A percentile compares a stretch with the other conserved stretches of the same genome.
Conservation (phyloP, 306 rosid species). For the Purshia tridentata region DNA sequence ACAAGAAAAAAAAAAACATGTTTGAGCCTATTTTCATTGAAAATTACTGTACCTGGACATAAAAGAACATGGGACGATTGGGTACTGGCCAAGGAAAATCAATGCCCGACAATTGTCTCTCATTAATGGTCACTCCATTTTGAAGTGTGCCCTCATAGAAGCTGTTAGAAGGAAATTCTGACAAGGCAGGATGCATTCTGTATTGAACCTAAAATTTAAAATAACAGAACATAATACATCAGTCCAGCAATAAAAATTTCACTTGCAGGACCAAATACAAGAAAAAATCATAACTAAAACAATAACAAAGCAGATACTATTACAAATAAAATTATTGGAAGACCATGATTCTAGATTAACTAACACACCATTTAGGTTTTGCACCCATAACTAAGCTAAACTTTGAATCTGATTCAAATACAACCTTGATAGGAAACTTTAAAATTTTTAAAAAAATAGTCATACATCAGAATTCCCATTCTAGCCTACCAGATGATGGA, state of each 20-base stretch:
- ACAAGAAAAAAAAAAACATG: background rate
- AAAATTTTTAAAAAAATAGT: too few species aligned
- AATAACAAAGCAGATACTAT: background rate
- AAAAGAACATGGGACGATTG: constrained; percentile 97
- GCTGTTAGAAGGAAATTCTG: constrained; percentile 98
- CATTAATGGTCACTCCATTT: constrained; percentile 96
- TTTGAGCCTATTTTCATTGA: background rate
- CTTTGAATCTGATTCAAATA: background rate
- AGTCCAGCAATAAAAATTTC: background rate
- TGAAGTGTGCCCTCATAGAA: constrained; percentile 97
- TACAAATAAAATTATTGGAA: background rate
- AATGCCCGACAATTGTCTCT: constrained; percentile 90
- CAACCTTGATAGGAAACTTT: background rate
- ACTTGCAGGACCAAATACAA: background rate
- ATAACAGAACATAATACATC: constrained; percentile 13
- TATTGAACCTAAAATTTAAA: constrained; percentile 78
- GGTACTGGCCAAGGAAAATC: constrained; percentile 99
- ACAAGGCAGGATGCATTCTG: constrained; percentile 98
- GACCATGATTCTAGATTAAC: background rate
- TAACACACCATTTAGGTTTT: background rate
- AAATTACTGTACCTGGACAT: constrained; percentile 74
- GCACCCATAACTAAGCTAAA: background rate
- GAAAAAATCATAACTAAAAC: background rate
- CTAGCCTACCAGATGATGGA: background rate
- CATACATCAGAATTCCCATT: too few species aligned